phyloP scores from a whole-genome alignment of 768 basidiomycete genomes.

The Termitomyces sp. region DNA sequence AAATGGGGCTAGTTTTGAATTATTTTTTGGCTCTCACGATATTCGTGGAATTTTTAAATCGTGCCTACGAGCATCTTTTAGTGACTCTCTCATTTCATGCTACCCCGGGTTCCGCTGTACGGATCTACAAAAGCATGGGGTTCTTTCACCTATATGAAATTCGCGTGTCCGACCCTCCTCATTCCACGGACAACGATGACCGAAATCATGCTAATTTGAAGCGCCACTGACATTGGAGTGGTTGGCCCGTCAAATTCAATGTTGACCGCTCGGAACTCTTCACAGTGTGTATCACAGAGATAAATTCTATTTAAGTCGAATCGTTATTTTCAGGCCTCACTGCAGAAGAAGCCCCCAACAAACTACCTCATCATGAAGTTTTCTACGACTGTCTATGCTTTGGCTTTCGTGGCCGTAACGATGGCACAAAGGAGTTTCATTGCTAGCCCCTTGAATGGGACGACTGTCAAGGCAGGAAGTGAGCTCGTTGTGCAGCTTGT shows the following conservation, averaged over 20 bases:
- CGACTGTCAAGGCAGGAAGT: slow-evolving; percentile 23
- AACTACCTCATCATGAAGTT: neutral
- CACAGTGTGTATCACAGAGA: neutral
- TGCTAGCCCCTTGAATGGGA: slow-evolving; percentile 25
- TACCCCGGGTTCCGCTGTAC: too few species aligned
- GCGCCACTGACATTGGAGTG: neutral
- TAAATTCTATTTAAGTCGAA: neutral
- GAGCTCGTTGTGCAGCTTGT: slow-evolving; percentile 32
- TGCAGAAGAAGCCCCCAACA: neutral
- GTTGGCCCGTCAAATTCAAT: neutral
- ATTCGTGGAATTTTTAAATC: neutral
- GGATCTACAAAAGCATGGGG: neutral
- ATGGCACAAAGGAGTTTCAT: slow-evolving; percentile 24
- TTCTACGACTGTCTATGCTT: neutral
- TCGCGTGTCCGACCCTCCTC: neutral
- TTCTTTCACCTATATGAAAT: neutral
- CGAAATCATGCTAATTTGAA: neutral
- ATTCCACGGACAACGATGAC: neutral
- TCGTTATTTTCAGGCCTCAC: neutral
- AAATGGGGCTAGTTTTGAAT: neutral
- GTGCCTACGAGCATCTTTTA: neutral
- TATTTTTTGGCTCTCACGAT: too few species aligned
- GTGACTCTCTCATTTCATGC: too few species aligned
- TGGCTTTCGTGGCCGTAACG: slow-evolving; percentile 7
- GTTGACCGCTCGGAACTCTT: neutral